Percentiles rank a stretch among this genome's conserved stretches.
Conservation (phyloP, 495 filamentous ascomycete species). For the Cercophora samala region DNA sequence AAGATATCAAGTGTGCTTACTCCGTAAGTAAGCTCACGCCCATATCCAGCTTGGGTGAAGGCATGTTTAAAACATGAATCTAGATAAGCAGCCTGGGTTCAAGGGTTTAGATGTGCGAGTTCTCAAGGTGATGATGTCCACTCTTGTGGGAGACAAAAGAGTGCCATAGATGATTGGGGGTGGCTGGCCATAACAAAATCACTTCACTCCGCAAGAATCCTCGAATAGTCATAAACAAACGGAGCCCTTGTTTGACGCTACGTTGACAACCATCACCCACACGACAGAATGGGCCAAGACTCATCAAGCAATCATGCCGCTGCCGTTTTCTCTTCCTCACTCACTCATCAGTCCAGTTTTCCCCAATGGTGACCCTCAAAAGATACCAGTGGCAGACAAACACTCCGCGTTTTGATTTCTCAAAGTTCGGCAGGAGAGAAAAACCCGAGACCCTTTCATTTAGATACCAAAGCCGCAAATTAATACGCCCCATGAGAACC, state of each 20-base stretch:
- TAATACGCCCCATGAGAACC: background rate
- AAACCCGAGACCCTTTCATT: constrained; percentile 3
- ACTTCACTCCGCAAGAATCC: background rate
- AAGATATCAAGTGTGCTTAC: too few relatives aligned
- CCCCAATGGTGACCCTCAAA: constrained; percentile 4
- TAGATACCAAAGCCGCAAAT: background rate
- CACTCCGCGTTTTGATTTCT: constrained; percentile 4
- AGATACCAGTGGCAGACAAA: constrained; percentile 4
- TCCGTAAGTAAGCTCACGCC: too few relatives aligned
- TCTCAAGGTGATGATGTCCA: too few relatives aligned
- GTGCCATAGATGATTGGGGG: too few relatives aligned
- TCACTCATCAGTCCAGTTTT: background rate
- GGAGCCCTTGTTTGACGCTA: background rate
- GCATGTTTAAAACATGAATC: too few relatives aligned
- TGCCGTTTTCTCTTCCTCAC: constrained; percentile 6
- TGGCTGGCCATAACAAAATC: too few relatives aligned
- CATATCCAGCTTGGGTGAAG: too few relatives aligned
- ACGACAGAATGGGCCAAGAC: background rate
- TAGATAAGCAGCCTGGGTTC: too few relatives aligned
- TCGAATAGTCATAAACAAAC: background rate
- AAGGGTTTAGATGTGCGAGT: too few relatives aligned
- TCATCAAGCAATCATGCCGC: constrained; percentile 2
- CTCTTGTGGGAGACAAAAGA: too few relatives aligned
- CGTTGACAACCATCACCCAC: background rate
- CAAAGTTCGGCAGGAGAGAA: constrained; percentile 2